Base-by-base conservation (phyloP, 192 early-diverging fungal species). In the Linnemannia hyalina region DNA sequence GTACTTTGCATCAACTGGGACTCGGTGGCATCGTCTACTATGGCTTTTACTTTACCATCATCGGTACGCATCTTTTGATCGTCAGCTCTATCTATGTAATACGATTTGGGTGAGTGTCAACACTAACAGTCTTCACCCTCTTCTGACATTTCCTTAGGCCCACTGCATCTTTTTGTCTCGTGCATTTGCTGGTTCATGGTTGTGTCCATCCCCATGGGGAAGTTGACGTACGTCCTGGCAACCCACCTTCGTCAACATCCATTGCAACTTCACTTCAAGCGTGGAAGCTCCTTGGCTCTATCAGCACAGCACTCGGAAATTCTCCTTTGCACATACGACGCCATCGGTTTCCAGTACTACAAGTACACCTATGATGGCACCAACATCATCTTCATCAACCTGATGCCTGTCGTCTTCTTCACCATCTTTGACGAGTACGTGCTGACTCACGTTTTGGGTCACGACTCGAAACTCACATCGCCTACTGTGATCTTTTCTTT, bases 361-460 rank as follows among this genome's bases (percentile, higher is more conserved):
- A 98, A 98, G 89, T 98, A 97, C 89, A 98, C 97, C 2, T 93
- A 96, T 29, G 97, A 97, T 49, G 98, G 98, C 38, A 95, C 98
- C 91, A 99, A 99, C 91, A 97, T 99, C 77, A 94, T 98, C 74
- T 95, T 99, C 86, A 96, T 99, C 90, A 98, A 99, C 88, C 88
- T 97, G 87, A 90, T 98, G 52, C 92, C 94, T 1, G 76, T 99
- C 2, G 95, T 97, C 1, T 87, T 95, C 36, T 98, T 99, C 84
- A 94, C 95, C 9, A 93, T 99, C 42, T 77, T 96, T 15, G 95
- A 97, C 70, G 94, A 96, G 49, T 96, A 95, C 88, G 86, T 95
- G 42, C 82, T 98, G 76, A 90, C 90, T 73, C 52, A 88, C 9
- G 69, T 78, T 36, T 40, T 87, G 54, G 69, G 73, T 3, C 80